Base-by-base conservation (phyloP, 1,284 basidiomycete genomes). In the Gomphus bonarii region DNA sequence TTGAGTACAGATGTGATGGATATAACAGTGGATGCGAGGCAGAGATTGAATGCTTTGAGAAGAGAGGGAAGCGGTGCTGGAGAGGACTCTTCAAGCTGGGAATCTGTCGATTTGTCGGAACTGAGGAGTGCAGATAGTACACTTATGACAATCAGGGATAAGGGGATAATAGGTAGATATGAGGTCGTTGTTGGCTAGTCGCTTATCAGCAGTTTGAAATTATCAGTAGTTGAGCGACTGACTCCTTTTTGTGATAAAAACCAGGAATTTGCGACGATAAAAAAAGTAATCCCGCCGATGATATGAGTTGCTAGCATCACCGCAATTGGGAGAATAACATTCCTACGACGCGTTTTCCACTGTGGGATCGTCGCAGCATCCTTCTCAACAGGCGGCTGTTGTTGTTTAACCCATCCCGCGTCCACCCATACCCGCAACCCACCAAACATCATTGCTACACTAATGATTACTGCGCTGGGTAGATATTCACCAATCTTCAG, bases 401-500 rank as follows among this genome's bases (percentile, higher is more conserved):
- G 57, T 5, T 62, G 58, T 50, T 58, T 60, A 0, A 70, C 65
- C 80, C 87, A 82, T n/a, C 78, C 79, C 49, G 84, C 78, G 62
- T 81, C 69, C 10, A 81, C 74, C 91, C 91, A 91, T 55, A 76
- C 71, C 53, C 77, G 69, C 47, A 97, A 73, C 0, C 93, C 94
- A 42, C 78, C 78, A 62, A 95, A 81, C 68, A 94, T 88, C 73
- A 95, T 79, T 0, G 84, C 84, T 12, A 89, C 79, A 46, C 89
- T 88, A 52, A 95, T 77, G 6, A 95, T 66, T 30, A 97, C 78
- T 0, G 81, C 88, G 55, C 89, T 89, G 0, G 94, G 92, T 3
- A 97, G 78, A 69, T 91, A 97, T 65, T 78, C 82, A 0, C 91
- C 93, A 16, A 97, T 91, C 65, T 94, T 91, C 64, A 93, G 77